These are phyloP conservation scores for Handroanthus guayacan DNA, from an alignment of 257 asterid genomes.

Conservation along the genomic window DNA sequence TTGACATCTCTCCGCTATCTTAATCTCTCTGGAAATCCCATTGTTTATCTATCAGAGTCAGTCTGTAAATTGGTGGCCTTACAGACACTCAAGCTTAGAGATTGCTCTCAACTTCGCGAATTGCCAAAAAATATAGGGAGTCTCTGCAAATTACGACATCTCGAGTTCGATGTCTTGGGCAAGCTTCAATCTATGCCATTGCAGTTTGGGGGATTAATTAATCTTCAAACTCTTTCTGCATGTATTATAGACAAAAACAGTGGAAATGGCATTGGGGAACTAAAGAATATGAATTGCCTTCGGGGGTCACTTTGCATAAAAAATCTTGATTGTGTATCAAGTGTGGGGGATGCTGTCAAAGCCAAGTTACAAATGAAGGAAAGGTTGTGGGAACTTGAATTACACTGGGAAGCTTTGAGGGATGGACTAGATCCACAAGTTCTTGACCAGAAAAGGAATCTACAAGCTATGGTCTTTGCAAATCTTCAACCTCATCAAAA, in stretches of 20 bases:
- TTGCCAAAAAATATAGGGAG: constrained; percentile 32
- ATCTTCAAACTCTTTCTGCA: constrained; percentile 38
- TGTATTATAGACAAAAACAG: constrained; percentile 4
- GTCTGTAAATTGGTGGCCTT: background rate
- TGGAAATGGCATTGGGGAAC: constrained; percentile 31
- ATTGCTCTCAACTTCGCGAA: constrained; percentile 25
- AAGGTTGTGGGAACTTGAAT: constrained; percentile 18
- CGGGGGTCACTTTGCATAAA: constrained; percentile 46
- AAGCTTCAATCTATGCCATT: constrained; percentile 28
- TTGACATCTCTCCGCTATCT: constrained; percentile 36
- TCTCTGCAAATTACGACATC: constrained; percentile 41
- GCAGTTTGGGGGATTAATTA: constrained; percentile 28
- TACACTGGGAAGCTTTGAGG: background rate
- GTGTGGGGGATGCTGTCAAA: background rate
- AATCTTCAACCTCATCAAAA: constrained; percentile 29
- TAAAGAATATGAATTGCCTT: constrained; percentile 31
- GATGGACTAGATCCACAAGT: background rate
- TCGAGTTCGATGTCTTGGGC: constrained; percentile 27
- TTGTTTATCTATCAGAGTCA: background rate
- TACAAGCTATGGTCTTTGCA: no score
- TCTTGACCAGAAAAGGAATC: no score
- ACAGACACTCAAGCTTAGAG: background rate
- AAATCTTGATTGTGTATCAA: constrained; percentile 15
- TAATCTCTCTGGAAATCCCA: constrained; percentile 34
- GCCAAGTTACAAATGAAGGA: constrained; percentile 26